phyloP scores from a whole-genome alignment of 2,329 filamentous ascomycete species.

The Fonsecaea monophora region DNA sequence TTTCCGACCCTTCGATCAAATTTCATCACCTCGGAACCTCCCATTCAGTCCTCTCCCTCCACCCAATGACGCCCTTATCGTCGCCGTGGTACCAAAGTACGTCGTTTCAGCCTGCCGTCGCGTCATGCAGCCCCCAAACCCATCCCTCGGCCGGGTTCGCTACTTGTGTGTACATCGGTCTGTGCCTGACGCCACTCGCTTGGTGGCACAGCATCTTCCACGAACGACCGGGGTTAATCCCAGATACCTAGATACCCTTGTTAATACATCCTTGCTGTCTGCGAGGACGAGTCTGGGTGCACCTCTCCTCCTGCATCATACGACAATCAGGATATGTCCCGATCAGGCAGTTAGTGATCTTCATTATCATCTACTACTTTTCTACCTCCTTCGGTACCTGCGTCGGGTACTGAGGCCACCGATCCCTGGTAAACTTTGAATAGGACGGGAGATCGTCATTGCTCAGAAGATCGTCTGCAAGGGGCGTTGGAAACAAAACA shows the following conservation, averaged over 20 bases:
- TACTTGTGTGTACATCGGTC: not conserved
- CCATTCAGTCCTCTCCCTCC: not conserved
- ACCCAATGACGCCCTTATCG: slow-evolving; percentile 4
- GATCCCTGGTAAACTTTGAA: slow-evolving; percentile 1
- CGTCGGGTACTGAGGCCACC: not conserved
- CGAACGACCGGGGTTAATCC: slow-evolving; percentile 1
- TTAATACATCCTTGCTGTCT: not conserved
- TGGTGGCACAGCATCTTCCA: not conserved
- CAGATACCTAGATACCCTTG: slow-evolving; percentile 16
- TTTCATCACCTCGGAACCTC: not conserved
- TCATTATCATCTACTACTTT: slow-evolving; percentile 13
- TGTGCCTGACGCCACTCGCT: slow-evolving; percentile 14
- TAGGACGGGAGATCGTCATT: slow-evolving; percentile 20
- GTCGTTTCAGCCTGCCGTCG: slow-evolving; percentile 22
- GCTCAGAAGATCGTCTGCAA: slow-evolving; percentile 6
- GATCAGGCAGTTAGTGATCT: slow-evolving; percentile 14
- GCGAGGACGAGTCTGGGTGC: not conserved
- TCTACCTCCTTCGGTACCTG: not conserved
- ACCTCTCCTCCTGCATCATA: not conserved
- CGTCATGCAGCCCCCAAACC: slow-evolving; percentile 12
- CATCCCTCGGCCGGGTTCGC: not conserved
- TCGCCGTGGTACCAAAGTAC: not conserved
- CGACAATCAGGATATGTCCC: not conserved
- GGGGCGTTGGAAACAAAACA: slow-evolving; percentile 4
- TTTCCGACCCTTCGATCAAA: slow-evolving; percentile 9